Evolutionary conservation across 192 early-diverging fungal genomes (phyloP).

Genomic region (Backusella mclennaniae): DNA sequence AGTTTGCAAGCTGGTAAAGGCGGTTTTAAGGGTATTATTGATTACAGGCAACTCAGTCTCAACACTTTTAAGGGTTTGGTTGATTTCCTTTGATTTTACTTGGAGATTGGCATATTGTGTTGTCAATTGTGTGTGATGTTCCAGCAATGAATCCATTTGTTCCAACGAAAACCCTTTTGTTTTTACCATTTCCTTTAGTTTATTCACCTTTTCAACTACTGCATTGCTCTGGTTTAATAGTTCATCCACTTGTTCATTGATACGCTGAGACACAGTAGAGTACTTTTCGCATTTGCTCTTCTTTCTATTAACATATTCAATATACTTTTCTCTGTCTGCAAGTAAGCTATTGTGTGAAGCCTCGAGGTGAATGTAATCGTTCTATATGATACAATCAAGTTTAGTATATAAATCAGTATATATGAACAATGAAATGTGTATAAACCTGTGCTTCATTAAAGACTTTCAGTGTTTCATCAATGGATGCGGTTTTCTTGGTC

Average conservation of each 20-base stretch:
- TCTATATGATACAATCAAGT: neutral
- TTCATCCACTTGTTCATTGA: neutral
- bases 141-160: neutral
- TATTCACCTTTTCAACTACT: neutral
- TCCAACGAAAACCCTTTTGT: neutral
- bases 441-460: neutral
- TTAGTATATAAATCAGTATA: neutral
- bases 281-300: neutral
- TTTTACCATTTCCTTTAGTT: neutral
- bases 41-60: too few relatives aligned
- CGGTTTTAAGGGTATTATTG: neutral
- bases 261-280: neutral
- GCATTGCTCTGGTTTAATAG: neutral
- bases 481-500: neutral
- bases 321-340: neutral
- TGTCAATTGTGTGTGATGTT: neutral
- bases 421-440: neutral
- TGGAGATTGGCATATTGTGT: neutral
- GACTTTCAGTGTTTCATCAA: neutral
- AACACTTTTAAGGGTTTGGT: neutral
- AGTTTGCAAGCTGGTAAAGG: neutral
- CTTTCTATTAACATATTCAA: neutral
- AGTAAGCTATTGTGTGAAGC: neutral
- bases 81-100: neutral
- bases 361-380: neutral